phyloP scores from a whole-genome alignment of 2,329 filamentous ascomycete species.

The Penicillium thymicola region DNA sequence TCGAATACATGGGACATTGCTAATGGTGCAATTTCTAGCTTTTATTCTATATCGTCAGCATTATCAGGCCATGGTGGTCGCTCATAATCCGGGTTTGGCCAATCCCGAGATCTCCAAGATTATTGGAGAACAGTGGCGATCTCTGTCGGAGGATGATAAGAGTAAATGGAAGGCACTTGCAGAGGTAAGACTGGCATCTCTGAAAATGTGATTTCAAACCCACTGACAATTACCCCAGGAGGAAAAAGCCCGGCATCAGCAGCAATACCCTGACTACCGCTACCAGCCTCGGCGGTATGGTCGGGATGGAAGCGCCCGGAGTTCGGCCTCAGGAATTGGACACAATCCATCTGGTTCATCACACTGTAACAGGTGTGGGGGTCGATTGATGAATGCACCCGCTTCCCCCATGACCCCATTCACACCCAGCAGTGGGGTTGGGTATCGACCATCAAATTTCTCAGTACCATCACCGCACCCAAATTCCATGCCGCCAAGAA shows the following conservation, averaged over 20 bases:
- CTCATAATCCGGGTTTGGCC: conserved; percentile 79
- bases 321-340: conserved; percentile 32
- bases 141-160: conserved; percentile 70
- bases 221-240: conserved; percentile 50
- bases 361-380: conserved; percentile 45
- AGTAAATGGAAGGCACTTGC: conserved; percentile 84
- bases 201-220: neutral
- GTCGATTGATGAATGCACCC: conserved; percentile 47
- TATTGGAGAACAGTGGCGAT: conserved; percentile 88
- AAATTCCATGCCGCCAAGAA: conserved; percentile 25
- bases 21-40: conserved; percentile 51
- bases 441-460: conserved; percentile 25
- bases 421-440: conserved; percentile 30
- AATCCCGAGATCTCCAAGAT: conserved; percentile 98
- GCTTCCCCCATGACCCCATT: conserved; percentile 43
- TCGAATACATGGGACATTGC: neutral
- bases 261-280: conserved; percentile 88
- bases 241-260: conserved; percentile 85
- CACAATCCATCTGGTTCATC: conserved; percentile 38
- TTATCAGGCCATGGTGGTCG: conserved; percentile 77
- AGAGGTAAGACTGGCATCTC: conserved; percentile 54
- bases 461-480: conserved; percentile 32
- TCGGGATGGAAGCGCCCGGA: conserved; percentile 51
- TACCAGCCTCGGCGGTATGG: conserved; percentile 77
- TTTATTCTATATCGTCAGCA: conserved; percentile 98